Evolutionary conservation across 2,329 filamentous ascomycete genomes (phyloP).

Genomic region (Cytospora piceicola): DNA sequence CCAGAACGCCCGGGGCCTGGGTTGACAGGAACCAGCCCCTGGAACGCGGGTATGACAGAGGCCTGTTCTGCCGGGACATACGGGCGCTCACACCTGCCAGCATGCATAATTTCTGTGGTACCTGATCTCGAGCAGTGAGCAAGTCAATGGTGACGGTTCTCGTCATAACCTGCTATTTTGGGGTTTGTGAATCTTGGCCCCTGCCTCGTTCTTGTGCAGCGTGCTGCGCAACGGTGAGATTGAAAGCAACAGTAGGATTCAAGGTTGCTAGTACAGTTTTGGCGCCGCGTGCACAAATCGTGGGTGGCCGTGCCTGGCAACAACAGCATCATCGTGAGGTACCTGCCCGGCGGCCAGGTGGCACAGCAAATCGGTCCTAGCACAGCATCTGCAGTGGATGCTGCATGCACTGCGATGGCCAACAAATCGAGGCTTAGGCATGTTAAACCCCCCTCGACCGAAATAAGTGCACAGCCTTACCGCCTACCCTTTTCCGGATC

Average conservation of each 20-base stretch:
- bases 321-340: slow-evolving; percentile 12
- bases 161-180: slow-evolving; percentile 19
- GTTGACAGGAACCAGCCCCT: slow-evolving; percentile 24
- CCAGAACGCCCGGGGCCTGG: slow-evolving; percentile 14
- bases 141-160: background rate
- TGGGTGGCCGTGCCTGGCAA: slow-evolving; percentile 19
- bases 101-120: background rate
- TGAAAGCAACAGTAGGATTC: slow-evolving; percentile 11
- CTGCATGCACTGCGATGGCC: slow-evolving; percentile 15
- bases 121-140: slow-evolving; percentile 2
- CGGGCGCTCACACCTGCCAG: slow-evolving; percentile 3
- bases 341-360: slow-evolving; percentile 10
- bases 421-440: slow-evolving; percentile 3
- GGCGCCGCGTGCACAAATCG: slow-evolving; percentile 1
- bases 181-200: slow-evolving; percentile 16
- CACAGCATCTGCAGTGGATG: slow-evolving; percentile 13
- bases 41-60: slow-evolving; percentile 15
- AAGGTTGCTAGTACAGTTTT: background rate
- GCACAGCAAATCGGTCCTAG: background rate
- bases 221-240: slow-evolving; percentile 14
- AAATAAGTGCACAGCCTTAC: slow-evolving; percentile 31
- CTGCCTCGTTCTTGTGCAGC: slow-evolving; percentile 12
- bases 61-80: slow-evolving; percentile 3
- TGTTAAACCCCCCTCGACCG: slow-evolving; percentile 13
- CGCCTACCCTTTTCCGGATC: slow-evolving; percentile 21